Evolutionary conservation across 106 monocot species (phyloP), one percentile per base, ranked within the genome.

Genomic region (Allium sativum): DNA sequence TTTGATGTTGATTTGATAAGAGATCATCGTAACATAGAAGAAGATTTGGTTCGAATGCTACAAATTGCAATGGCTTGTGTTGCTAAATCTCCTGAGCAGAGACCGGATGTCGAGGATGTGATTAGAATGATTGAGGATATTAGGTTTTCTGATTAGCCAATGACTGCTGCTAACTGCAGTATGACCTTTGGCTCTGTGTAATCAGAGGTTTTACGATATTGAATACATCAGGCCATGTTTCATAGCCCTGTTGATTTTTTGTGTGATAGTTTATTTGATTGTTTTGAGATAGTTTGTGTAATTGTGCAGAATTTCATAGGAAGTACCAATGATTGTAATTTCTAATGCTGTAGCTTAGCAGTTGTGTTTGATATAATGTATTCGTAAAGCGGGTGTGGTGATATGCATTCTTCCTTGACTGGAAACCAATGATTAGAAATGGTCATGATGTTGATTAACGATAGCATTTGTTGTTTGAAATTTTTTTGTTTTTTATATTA

Each of bases 51-150:
- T 0, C 85, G 79, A 59, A 79, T 89, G 85, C 81, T 94, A 22
- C 94, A 89, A 69, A 76, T 94, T 54, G 94, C 86, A 44, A 83
- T 94, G 86, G 74, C 86, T 41, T 94, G 94, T 47, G 86, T 94
- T 15, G 69, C 69, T 11, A 74, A 15, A 40, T 18, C 16, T 21
- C 86, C 94, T 6, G 86, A 94, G 6, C 81, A 73, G 61, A 58
- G 94, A 9, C 94, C 94, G 0, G 76, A 52, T 18, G 89, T 94
- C 65, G 78, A 74, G 40, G 89, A 89, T 17, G 89, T 89, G 4
- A 47, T 86, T 20, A 56, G 69, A 42, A 86, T 86, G 89, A 89
- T 94, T 7, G 83, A 76, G 69, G 89, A 81, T 44, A 52, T 89
- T 9, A 16, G 64, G 21, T 10, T 47, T 11, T 48, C 62, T 47